phyloP scores from a whole-genome alignment of 805 yeast species.

The Cyberlindnera euphorbiae region DNA sequence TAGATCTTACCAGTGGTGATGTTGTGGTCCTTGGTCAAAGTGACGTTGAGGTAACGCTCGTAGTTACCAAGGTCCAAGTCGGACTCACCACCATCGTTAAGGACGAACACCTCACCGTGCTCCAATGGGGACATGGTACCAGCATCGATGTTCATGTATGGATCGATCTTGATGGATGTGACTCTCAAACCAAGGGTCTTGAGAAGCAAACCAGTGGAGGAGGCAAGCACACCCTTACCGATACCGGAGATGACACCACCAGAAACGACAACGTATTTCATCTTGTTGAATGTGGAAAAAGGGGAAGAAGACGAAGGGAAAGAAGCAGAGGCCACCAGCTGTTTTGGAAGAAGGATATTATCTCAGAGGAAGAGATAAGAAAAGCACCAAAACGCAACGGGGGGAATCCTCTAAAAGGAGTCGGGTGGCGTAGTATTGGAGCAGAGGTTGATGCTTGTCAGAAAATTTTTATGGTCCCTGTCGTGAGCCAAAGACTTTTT shows the following conservation, averaged over 20 bases:
- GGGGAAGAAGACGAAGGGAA: background rate
- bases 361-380: conserved; percentile 1
- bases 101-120: conserved; percentile 97
- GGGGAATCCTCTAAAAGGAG: conserved; percentile 3
- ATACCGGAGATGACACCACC: conserved; percentile 99
- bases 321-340: conserved; percentile 4
- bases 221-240: conserved; percentile 97
- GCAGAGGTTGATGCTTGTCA: background rate
- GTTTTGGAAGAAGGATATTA: background rate
- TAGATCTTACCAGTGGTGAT: conserved; percentile 98
- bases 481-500: too few relatives aligned
- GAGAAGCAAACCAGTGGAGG: conserved; percentile 91
- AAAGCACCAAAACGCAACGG: conserved; percentile 15
- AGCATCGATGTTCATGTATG: conserved; percentile 98
- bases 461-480: background rate
- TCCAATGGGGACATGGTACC: conserved; percentile 99
- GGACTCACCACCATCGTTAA: conserved; percentile 98
- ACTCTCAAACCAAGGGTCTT: conserved; percentile 93
- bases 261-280: conserved; percentile 99
- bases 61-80: conserved; percentile 97
- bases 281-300: conserved; percentile 27
- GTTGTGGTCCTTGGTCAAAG: conserved; percentile 90
- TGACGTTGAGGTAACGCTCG: conserved; percentile 92
- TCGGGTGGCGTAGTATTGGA: background rate
- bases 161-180: conserved; percentile 97